Evolutionary conservation across 768 basidiomycete genomes (phyloP).

Genomic region (Boletus rufocinnamomeus): DNA sequence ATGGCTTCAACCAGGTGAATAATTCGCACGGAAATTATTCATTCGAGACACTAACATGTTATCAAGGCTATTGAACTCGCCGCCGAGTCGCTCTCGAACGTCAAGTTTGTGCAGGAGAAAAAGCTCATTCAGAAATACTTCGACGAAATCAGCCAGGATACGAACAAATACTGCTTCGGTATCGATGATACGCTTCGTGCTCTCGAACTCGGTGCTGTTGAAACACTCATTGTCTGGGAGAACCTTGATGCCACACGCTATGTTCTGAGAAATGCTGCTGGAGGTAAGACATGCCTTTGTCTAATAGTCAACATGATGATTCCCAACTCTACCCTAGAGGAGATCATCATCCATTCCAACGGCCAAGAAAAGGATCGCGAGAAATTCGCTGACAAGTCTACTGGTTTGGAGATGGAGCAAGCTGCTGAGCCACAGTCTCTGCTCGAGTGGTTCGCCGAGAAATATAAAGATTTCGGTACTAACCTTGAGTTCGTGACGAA

Average conservation of each 20-base stretch:
- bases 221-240: constrained; percentile 99
- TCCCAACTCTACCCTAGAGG: constrained; percentile 53
- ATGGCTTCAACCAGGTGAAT: constrained; percentile 97
- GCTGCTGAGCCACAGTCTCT: constrained; percentile 76
- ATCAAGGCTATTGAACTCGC: constrained; percentile 92
- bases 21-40: not conserved
- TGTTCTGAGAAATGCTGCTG: constrained; percentile 86
- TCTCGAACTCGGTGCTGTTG: constrained; percentile 93
- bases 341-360: constrained; percentile 76
- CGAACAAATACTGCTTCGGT: constrained; percentile 95
- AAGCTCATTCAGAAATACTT: constrained; percentile 97
- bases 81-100: constrained; percentile 93
- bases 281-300: constrained; percentile 50
- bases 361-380: constrained; percentile 92
- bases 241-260: constrained; percentile 91
- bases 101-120: constrained; percentile 99
- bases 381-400: constrained; percentile 94
- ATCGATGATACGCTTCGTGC: constrained; percentile 96
- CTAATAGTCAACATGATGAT: not conserved
- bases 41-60: not conserved
- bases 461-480: constrained; percentile 97
- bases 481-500: constrained; percentile 96
- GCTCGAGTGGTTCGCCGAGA: constrained; percentile 98
- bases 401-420: constrained; percentile 95
- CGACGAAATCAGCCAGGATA: constrained; percentile 98